These are phyloP conservation scores for Leccinum ochraceum DNA, from an alignment of 768 basidiomycete genomes.

Conservation along the genomic window DNA sequence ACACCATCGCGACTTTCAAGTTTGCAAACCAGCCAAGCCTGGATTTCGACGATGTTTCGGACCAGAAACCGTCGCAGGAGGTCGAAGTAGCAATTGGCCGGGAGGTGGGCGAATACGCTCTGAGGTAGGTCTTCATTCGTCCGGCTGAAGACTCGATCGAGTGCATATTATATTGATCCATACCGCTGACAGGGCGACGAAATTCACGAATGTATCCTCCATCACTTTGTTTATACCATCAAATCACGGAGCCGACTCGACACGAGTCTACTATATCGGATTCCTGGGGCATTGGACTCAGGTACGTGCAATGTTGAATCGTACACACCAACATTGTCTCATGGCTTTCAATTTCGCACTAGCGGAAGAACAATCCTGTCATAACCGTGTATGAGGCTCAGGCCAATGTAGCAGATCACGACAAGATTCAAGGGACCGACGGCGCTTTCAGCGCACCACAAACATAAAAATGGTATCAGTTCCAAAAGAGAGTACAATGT, in stretches of 20 bases:
- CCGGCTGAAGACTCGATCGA: background rate
- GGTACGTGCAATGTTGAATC: slow-evolving; percentile 39
- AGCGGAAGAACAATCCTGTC: slow-evolving; percentile 79
- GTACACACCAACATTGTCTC: background rate
- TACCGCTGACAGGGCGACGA: slow-evolving; percentile 60
- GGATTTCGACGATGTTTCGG: slow-evolving; percentile 76
- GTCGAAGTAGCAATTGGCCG: slow-evolving; percentile 67
- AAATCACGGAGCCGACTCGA: slow-evolving; percentile 76
- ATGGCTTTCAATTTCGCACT: slow-evolving; percentile 4
- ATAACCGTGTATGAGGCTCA: slow-evolving; percentile 88
- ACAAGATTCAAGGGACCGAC: slow-evolving; percentile 80
- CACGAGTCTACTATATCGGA: slow-evolving; percentile 80
- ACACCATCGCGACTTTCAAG: slow-evolving; percentile 39
- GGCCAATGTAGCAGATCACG: slow-evolving; percentile 86
- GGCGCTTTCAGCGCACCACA: slow-evolving; percentile 54
- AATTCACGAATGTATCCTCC: slow-evolving; percentile 80
- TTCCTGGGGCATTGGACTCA: slow-evolving; percentile 82
- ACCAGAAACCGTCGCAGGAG: slow-evolving; percentile 68
- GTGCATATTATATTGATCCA: background rate
- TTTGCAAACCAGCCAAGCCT: slow-evolving; percentile 75
- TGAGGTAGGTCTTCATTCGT: slow-evolving; percentile 56
- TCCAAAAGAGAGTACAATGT: slow-evolving; percentile 1
- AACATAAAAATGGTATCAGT: slow-evolving; percentile 17
- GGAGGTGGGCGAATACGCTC: slow-evolving; percentile 82
- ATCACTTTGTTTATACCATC: slow-evolving; percentile 83